A percentile compares a stretch with the other conserved stretches of the same genome.
Conservation (phyloP, 352 stramenopile species). For the Blastocystis sp. region DNA sequence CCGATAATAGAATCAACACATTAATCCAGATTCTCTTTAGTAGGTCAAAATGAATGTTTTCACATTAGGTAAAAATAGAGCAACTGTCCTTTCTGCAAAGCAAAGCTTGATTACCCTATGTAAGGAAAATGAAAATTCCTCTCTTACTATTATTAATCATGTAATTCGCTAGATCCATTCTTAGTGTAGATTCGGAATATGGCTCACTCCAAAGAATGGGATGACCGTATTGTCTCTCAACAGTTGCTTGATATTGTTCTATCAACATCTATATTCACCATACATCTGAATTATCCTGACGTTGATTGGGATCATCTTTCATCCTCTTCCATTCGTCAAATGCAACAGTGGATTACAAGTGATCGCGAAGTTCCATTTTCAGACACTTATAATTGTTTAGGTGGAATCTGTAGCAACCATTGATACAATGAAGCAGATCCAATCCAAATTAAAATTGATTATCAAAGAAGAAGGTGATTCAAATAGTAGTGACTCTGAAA, state of each 20-base stretch:
- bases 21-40: background rate
- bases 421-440: background rate
- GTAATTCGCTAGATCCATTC: background rate
- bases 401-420: background rate
- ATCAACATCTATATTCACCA: background rate
- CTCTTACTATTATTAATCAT: background rate
- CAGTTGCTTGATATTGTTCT: background rate
- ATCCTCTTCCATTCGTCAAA: background rate
- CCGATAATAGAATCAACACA: background rate
- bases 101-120: background rate
- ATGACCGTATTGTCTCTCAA: background rate
- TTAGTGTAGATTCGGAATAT: background rate
- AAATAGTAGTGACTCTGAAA: background rate
- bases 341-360: constrained; percentile 44
- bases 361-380: background rate
- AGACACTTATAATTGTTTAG: background rate
- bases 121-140: background rate
- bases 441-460: background rate
- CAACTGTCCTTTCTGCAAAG: background rate
- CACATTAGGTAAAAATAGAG: background rate
- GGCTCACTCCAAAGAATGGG: background rate
- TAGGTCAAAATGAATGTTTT: background rate
- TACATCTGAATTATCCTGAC: background rate
- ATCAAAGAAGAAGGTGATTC: constrained; percentile 31
- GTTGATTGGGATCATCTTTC: constrained; percentile 1